Base-by-base conservation (phyloP, 306 rosid species). In the Trichosanthes cucumerina region DNA sequence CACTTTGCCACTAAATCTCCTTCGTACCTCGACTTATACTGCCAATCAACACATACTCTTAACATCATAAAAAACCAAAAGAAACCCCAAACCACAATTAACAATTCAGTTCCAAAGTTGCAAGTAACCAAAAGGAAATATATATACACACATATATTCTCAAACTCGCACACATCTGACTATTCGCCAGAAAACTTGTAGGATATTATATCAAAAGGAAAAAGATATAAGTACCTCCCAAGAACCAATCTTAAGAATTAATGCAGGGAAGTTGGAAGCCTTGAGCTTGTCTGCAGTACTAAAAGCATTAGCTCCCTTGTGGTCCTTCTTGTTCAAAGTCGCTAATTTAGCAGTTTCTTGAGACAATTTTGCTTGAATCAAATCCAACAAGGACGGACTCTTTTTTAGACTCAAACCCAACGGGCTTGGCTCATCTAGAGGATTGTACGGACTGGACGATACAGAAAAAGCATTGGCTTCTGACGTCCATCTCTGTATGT, bases 381-480 rank as follows among this genome's bases (percentile, higher is more conserved):
- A 86, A 81, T 93, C 94, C 84, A 93, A 81, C 31, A 93, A 83
- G 0, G 97, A 93, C 0, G 97, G 97, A 78, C 96, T 93, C 88
- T 93, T 93, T 83, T 88, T 88, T 60, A 93, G 85, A 83, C 84
- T 89, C 90, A 93, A 85, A 59, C 97, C 97, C 83, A 93, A 83
- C 57, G 97, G 97, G 78, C 97, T 89, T 57, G 97, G 97, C 89
- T 93, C 97, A 65, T 89, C 90, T 18, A 93, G 94, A 31, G 94
- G 94, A 78, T 88, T 86, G 86, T 80, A 84, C 47, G 84, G 86
- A 7, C 87, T 65, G 41, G 91, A 73, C 43, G 86, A 82, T 18
- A 77, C 38, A 59, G 81, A n/a, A 68, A 82, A 78, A 39, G 78
- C 75, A 19, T 53, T 79, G 54, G 72, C 83, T 49, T 84, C 87